A percentile compares a stretch with the other conserved stretches of the same genome.
phyloP scores from a whole-genome alignment of 2,329 filamentous ascomycete species.

The Aspergillus niger region DNA sequence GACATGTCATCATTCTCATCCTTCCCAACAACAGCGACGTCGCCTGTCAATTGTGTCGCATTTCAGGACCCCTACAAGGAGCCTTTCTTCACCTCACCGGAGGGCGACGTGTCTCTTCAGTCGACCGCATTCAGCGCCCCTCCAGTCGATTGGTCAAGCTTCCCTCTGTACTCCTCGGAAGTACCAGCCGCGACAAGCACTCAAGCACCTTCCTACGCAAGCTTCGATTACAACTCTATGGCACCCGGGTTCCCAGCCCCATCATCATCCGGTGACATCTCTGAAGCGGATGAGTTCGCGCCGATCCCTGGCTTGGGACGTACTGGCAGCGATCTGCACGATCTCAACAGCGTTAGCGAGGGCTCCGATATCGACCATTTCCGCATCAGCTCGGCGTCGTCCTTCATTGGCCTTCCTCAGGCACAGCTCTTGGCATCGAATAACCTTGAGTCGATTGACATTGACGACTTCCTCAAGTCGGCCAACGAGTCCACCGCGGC shows the following conservation, averaged over 20 bases:
- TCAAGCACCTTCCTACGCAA: conserved; percentile 49
- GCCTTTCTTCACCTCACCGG: conserved; percentile 46
- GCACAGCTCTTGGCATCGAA: conserved; percentile 44
- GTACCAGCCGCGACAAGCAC: conserved; percentile 43
- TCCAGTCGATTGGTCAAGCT: conserved; percentile 52
- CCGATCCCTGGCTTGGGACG: conserved; percentile 34
- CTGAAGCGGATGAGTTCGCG: conserved; percentile 50
- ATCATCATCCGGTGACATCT: conserved; percentile 53
- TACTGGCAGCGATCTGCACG: conserved; percentile 36
- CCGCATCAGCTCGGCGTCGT: conserved; percentile 46
- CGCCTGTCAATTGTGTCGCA: conserved; percentile 37
- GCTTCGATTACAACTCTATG: conserved; percentile 47
- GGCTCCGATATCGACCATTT: conserved; percentile 44
- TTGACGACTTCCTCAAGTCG: conserved; percentile 48
- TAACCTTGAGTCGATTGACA: conserved; percentile 44
- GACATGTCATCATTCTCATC: conserved; percentile 42
- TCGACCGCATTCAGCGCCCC: conserved; percentile 45
- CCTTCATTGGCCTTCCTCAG: conserved; percentile 45
- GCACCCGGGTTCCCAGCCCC: conserved; percentile 43
- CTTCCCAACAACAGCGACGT: conserved; percentile 38
- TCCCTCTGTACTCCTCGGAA: conserved; percentile 45
- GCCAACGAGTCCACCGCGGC: conserved; percentile 44
- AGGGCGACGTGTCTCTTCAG: conserved; percentile 43
- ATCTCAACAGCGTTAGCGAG: conserved; percentile 46
- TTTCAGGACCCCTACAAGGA: conserved; percentile 43